phyloP scores from a whole-genome alignment of 495 filamentous ascomycete genomes.

The Trichoderma erinaceum region DNA sequence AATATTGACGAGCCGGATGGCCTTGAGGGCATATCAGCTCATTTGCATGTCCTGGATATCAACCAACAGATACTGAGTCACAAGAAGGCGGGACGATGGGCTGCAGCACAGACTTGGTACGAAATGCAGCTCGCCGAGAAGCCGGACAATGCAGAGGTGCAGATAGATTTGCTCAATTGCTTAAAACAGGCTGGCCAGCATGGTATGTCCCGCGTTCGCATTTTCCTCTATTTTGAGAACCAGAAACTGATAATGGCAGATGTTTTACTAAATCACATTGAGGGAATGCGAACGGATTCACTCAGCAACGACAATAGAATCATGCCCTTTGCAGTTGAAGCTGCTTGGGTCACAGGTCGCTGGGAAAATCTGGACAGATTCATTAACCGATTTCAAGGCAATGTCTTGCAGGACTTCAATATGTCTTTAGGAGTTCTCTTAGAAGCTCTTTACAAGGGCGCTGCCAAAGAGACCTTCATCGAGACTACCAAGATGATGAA shows the following conservation, averaged over 20 bases:
- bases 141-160: constrained; percentile 67
- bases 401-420: constrained; percentile 68
- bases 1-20: constrained; percentile 97
- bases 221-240: not conserved
- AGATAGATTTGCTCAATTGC: constrained; percentile 79
- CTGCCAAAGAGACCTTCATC: constrained; percentile 48
- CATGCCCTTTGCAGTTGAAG: constrained; percentile 78
- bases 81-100: constrained; percentile 90
- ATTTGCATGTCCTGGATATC: constrained; percentile 72
- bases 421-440: constrained; percentile 57
- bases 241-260: constrained; percentile 44
- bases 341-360: constrained; percentile 79
- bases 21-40: constrained; percentile 85
- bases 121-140: constrained; percentile 75
- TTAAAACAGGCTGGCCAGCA: constrained; percentile 89
- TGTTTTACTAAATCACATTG: constrained; percentile 75
- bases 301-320: constrained; percentile 49
- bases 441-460: constrained; percentile 54
- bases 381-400: constrained; percentile 45
- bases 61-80: constrained; percentile 91
- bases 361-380: constrained; percentile 72
- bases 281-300: constrained; percentile 56
- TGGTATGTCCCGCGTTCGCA: constrained; percentile 44
- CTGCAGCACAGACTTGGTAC: constrained; percentile 97
- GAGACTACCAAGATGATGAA: constrained; percentile 57